phyloP scores from a whole-genome alignment of 768 basidiomycete species.

The Mycena kentingensis region DNA sequence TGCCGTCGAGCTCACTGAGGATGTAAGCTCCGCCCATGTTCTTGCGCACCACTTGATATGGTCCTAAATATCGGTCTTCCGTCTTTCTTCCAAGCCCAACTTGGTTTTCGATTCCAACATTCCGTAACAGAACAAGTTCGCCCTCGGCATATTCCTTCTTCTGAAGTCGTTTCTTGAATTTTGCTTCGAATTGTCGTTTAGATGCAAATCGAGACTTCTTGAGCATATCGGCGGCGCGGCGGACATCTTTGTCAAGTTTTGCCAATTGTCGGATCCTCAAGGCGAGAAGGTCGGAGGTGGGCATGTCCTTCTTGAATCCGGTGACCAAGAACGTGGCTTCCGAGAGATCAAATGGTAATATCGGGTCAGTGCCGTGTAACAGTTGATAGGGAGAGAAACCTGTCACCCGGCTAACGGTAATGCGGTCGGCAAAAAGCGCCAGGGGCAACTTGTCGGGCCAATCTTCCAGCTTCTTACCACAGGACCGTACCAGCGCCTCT shows the following conservation, averaged over 20 bases:
- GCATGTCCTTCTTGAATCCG: constrained; percentile 12
- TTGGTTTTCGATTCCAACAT: constrained; percentile 21
- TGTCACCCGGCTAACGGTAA: constrained; percentile 19
- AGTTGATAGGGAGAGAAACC: constrained; percentile 27
- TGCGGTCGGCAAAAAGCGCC: constrained; percentile 18
- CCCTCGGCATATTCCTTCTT: constrained; percentile 17
- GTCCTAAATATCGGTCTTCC: constrained; percentile 27
- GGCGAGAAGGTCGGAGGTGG: constrained; percentile 20
- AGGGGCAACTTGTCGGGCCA: neutral
- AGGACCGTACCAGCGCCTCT: neutral
- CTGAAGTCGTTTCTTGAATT: constrained; percentile 14
- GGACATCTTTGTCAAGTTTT: constrained; percentile 20
- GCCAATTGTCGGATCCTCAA: constrained; percentile 26
- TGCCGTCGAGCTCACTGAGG: constrained; percentile 13
- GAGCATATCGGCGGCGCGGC: constrained; percentile 14
- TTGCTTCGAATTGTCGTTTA: constrained; percentile 27
- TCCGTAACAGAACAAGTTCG: constrained; percentile 27
- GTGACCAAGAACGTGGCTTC: constrained; percentile 34
- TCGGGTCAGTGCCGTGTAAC: constrained; percentile 29
- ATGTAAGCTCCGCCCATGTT: constrained; percentile 17
- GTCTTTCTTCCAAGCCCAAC: constrained; percentile 20
- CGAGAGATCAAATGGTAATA: constrained; percentile 34
- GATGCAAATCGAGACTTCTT: constrained; percentile 23
- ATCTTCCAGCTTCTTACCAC: neutral
- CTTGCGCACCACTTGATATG: constrained; percentile 22